phyloP scores from a whole-genome alignment of 2,329 filamentous ascomycete species.

The Aspergillus brasiliensis region DNA sequence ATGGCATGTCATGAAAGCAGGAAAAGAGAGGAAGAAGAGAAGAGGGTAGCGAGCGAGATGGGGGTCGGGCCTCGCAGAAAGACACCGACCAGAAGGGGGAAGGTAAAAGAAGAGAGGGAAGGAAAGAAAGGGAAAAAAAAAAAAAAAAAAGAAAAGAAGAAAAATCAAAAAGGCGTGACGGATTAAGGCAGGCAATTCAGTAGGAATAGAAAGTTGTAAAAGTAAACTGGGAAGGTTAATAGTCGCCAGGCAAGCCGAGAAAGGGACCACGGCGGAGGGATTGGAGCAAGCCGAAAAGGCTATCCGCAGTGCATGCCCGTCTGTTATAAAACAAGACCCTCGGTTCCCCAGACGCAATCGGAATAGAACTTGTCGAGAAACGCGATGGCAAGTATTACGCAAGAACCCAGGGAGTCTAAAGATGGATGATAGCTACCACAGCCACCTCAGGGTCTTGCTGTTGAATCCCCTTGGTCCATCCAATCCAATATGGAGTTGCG shows the following conservation, averaged over 20 bases:
- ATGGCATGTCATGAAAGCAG: conserved; percentile 29
- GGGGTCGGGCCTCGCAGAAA: neutral
- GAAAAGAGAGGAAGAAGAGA: conserved; percentile 4
- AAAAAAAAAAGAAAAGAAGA: too few species aligned
- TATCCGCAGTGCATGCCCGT: conserved; percentile 2
- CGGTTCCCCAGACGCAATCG: conserved; percentile 8
- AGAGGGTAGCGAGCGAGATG: conserved; percentile 6
- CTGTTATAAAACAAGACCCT: conserved; percentile 6
- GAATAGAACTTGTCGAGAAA: conserved; percentile 4
- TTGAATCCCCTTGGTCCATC: conserved; percentile 9
- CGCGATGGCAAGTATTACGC: conserved; percentile 7
- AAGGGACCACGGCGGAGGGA: conserved; percentile 7
- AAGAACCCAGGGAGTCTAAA: conserved; percentile 2
- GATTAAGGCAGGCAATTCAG: neutral
- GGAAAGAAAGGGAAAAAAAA: too few species aligned
- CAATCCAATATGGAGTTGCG: conserved; percentile 9
- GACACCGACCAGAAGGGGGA: neutral
- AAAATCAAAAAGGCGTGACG: neutral
- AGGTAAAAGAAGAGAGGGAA: too few species aligned
- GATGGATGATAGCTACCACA: conserved; percentile 9
- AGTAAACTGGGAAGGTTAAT: neutral
- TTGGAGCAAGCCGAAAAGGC: conserved; percentile 5
- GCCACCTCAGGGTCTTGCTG: conserved; percentile 11
- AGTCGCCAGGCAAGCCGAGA: conserved; percentile 6
- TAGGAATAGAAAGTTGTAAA: neutral